Conservation (phyloP, 1,284 basidiomycete genomes). For the Hemileia vastatrix region DNA sequence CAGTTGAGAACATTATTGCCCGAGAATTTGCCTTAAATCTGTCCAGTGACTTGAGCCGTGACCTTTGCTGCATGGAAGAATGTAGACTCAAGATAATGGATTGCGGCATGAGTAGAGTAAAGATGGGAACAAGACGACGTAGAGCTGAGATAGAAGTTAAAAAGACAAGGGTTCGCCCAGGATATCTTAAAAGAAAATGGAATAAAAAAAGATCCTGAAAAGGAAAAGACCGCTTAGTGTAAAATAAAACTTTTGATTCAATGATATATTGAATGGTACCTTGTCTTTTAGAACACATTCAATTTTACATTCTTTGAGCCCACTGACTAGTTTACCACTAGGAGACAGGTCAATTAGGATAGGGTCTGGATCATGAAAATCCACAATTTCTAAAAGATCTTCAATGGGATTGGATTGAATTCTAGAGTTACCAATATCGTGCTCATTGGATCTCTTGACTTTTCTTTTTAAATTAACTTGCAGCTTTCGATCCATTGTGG, state of each 20-base stretch:
- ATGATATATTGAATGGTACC: conserved; percentile 48
- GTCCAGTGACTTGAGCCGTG: conserved; percentile 93
- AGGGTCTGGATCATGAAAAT: conserved; percentile 84
- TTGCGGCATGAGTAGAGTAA: conserved; percentile 67
- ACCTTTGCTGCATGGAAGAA: conserved; percentile 89
- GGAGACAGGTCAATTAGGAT: conserved; percentile 84
- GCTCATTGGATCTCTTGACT: conserved; percentile 23
- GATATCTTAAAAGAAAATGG: conserved; percentile 92
- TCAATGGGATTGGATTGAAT: conserved; percentile 50
- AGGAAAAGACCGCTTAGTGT: no score
- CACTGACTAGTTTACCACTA: conserved; percentile 68
- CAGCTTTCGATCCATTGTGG: conserved; percentile 86
- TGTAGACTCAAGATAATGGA: conserved; percentile 65
- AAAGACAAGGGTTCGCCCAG: conserved; percentile 90
- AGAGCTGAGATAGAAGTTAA: conserved; percentile 92
- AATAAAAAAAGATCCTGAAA: conserved; percentile 79
- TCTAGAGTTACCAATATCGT: neutral
- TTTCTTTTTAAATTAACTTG: conserved; percentile 65
- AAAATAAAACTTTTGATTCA: neutral
- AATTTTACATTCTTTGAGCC: conserved; percentile 77
- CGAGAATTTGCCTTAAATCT: conserved; percentile 62
- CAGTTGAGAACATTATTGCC: conserved; percentile 69
- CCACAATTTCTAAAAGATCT: conserved; percentile 76
- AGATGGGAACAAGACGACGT: conserved; percentile 72
- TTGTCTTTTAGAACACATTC: conserved; percentile 83